Evolutionary conservation across 176 grass and related monocot genomes (phyloP), one percentile per base, ranked within the genome.

Genomic region (Rhipidocladum racemiflorum): DNA sequence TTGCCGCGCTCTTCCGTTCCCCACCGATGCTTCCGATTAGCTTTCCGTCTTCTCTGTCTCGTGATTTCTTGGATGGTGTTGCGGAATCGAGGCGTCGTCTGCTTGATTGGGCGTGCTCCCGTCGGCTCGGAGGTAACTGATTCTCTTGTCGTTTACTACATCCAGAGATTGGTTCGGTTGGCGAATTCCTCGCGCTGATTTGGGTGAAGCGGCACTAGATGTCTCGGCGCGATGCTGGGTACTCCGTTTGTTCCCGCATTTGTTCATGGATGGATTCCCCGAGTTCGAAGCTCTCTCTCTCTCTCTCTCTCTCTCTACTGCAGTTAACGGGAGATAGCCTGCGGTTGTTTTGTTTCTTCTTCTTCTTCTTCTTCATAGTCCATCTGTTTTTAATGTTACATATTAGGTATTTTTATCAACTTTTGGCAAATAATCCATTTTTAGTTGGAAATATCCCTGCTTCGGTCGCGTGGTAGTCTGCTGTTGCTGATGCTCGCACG

Each of bases 401-500:
- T 12, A 27, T 27, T 60, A 6, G 3, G 4, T 6, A 28, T 46
- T 14, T 46, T 14, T 48, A 9, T n/a, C n/a, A n/a, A n/a, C n/a
- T n/a, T n/a, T n/a, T n/a, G n/a, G n/a, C n/a, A n/a, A n/a, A n/a
- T n/a, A n/a, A n/a, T n/a, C n/a, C n/a, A n/a, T n/a, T 14, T 46
- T 14, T 48, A 9, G 13, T 63, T 9, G 6, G 53, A 23, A 56
- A 6, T 5, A 10, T 25, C 70, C 66, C 25, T 38, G 25, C 12
- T 51, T 61, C 48, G 29, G 0, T 85, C 43, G 65, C 32, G 75
- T 86, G 35, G 18, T 34, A 32, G 1, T n/a, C 54, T 7, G 11
- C 24, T 28, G 18, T 77, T 49, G 70, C 46, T 38, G 39, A 74
- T 74, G 15, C 77, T 73, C 45, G 8, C 84, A 73, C 61, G 77